Evolutionary conservation across 345 rosid species (phyloP).

Genomic region (Arabis hirsuta): DNA sequence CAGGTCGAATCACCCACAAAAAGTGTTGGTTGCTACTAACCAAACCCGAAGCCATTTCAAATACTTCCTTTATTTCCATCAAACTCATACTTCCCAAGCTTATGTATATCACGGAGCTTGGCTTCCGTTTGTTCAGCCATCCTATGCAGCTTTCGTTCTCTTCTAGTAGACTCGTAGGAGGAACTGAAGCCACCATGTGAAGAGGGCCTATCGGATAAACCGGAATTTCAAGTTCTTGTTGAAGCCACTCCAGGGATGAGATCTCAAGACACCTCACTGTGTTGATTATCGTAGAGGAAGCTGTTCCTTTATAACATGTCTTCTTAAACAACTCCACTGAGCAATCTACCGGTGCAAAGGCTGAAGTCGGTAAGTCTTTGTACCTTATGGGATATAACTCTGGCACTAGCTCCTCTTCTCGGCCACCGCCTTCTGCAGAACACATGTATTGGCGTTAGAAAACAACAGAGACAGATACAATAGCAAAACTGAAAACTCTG

Average conservation of each 20-base stretch:
- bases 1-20: slow-evolving; percentile 41
- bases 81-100: slow-evolving; percentile 57
- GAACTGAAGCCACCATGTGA: neutral
- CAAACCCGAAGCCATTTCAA: slow-evolving; percentile 33
- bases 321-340: neutral
- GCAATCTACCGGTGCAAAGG: neutral
- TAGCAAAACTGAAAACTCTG: too few relatives aligned
- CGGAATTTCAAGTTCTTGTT: slow-evolving; percentile 1
- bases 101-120: slow-evolving; percentile 52
- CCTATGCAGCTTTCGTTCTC: slow-evolving; percentile 49
- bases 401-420: neutral
- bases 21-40: slow-evolving; percentile 36
- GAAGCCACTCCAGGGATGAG: neutral
- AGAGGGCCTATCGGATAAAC: slow-evolving; percentile 30
- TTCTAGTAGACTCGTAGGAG: slow-evolving; percentile 3
- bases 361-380: neutral
- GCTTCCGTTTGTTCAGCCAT: slow-evolving; percentile 46
- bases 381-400: slow-evolving; percentile 14
- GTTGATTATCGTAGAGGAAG: slow-evolving; percentile 13
- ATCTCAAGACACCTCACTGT: slow-evolving; percentile 8
- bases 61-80: slow-evolving; percentile 1
- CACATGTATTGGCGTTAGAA: neutral
- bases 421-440: neutral
- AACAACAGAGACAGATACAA: too few relatives aligned
- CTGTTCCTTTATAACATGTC: neutral